phyloP scores from a whole-genome alignment of 75 land plant genomes.

The Selaginella tamariscina region DNA sequence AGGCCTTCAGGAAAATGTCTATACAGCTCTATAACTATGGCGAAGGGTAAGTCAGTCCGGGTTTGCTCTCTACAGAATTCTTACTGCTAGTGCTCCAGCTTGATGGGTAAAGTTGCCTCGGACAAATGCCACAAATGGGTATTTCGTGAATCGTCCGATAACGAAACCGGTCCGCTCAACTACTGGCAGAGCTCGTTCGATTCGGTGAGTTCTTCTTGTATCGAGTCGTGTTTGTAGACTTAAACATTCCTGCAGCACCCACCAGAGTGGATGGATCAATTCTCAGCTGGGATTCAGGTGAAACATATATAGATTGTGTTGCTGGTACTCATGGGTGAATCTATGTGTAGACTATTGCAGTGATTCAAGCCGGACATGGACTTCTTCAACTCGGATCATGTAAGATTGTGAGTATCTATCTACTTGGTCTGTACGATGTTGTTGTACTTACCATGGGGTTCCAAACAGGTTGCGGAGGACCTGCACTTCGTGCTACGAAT shows the following conservation, averaged over 20 bases:
- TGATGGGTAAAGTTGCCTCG: conserved; percentile 94
- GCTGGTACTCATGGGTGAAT: background rate
- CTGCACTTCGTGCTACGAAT: conserved; percentile 81
- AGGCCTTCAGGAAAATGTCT: conserved; percentile 91
- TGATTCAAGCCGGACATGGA: conserved; percentile 94
- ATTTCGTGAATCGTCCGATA: conserved; percentile 84
- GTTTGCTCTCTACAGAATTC: no score
- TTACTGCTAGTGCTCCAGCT: conserved; percentile 20
- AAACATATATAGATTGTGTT: no score
- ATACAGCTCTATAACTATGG: conserved; percentile 93
- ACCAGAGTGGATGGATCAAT: conserved; percentile 89
- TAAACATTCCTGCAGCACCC: conserved; percentile 43
- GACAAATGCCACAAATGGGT: conserved; percentile 98
- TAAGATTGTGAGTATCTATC: conserved; percentile 57
- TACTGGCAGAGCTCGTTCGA: conserved; percentile 99
- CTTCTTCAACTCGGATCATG: conserved; percentile 84
- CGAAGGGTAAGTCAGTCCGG: conserved; percentile 89
- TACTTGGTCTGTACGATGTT: background rate
- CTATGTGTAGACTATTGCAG: conserved; percentile 60
- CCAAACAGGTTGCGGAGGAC: conserved; percentile 68
- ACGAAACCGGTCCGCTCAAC: conserved; percentile 64
- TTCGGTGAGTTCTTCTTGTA: conserved; percentile 42
- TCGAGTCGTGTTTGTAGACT: background rate
- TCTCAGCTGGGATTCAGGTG: conserved; percentile 86
- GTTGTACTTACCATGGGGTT: background rate